phyloP scores from a whole-genome alignment of 352 stramenopile species.

The Phytophthora multivora region DNA sequence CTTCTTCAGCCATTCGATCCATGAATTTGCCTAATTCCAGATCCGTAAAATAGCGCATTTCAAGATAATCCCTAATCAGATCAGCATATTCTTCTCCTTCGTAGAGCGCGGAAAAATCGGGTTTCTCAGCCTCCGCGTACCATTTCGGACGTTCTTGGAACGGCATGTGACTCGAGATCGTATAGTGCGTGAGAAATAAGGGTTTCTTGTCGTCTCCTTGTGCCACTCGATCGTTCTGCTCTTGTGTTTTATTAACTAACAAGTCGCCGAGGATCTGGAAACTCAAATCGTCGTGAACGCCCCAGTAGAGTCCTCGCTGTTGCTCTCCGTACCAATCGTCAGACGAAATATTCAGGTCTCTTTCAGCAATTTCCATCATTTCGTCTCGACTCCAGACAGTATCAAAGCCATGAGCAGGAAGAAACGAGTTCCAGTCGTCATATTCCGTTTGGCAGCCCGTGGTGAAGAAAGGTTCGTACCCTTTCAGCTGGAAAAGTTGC shows the following conservation, averaged over 20 bases:
- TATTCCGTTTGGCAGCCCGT: slow-evolving; percentile 46
- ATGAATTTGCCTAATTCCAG: slow-evolving; percentile 53
- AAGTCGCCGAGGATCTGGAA: slow-evolving; percentile 50
- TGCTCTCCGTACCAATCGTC: slow-evolving; percentile 33
- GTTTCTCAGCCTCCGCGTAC: slow-evolving; percentile 33
- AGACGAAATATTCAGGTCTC: slow-evolving; percentile 33
- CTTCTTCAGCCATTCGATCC: slow-evolving; percentile 41
- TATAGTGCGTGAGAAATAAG: slow-evolving; percentile 60
- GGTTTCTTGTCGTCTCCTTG: slow-evolving; percentile 32
- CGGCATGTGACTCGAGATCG: slow-evolving; percentile 56
- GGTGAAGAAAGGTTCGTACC: slow-evolving; percentile 51
- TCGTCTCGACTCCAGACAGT: slow-evolving; percentile 37
- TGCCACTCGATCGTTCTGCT: slow-evolving; percentile 24
- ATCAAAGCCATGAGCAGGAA: slow-evolving; percentile 54
- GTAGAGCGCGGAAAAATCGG: slow-evolving; percentile 46
- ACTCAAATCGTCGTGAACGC: slow-evolving; percentile 55
- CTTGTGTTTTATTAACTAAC: slow-evolving; percentile 43
- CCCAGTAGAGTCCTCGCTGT: slow-evolving; percentile 29
- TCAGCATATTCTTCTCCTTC: slow-evolving; percentile 24
- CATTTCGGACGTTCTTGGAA: slow-evolving; percentile 42
- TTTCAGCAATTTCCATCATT: slow-evolving; percentile 37
- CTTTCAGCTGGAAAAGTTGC: slow-evolving; percentile 52
- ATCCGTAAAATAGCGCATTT: slow-evolving; percentile 60
- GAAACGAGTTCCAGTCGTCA: slow-evolving; percentile 50
- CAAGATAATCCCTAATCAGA: slow-evolving; percentile 36